A percentile compares a stretch with the other conserved stretches of the same genome.
These are phyloP conservation scores for Lasiosphaeria hispida DNA, from an alignment of 495 filamentous ascomycete species.

Conservation along the genomic window DNA sequence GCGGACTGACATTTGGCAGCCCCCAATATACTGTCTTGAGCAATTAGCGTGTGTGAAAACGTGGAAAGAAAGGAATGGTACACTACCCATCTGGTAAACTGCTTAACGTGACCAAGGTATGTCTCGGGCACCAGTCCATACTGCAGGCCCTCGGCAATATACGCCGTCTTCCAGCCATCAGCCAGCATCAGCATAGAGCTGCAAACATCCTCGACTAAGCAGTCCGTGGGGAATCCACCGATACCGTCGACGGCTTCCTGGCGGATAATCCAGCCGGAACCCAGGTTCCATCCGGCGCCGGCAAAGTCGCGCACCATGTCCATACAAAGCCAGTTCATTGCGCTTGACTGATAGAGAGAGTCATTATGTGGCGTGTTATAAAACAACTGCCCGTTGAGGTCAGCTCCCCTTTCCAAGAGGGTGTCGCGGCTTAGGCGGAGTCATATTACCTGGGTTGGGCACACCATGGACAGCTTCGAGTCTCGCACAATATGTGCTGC, in stretches of 20 bases:
- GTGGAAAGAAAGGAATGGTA: too few species aligned
- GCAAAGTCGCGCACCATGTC: constrained; percentile 50
- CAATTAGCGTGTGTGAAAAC: background rate
- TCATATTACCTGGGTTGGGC: constrained; percentile 43
- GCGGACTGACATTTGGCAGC: background rate
- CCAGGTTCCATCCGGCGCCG: constrained; percentile 52
- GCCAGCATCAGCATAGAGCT: constrained; percentile 48
- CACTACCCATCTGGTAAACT: constrained; percentile 47
- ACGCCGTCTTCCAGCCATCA: constrained; percentile 51
- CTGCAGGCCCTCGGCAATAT: constrained; percentile 51
- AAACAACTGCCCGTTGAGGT: constrained; percentile 39
- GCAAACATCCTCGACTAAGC: constrained; percentile 52
- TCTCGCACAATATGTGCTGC: constrained; percentile 50
- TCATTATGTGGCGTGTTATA: constrained; percentile 54
- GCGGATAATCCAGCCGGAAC: constrained; percentile 52
- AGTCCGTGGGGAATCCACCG: constrained; percentile 49
- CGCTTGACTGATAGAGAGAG: constrained; percentile 41
- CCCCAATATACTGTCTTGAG: background rate
- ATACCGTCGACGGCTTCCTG: constrained; percentile 50
- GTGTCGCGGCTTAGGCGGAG: too few species aligned
- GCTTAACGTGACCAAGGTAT: constrained; percentile 49
- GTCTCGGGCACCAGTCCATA: constrained; percentile 52
- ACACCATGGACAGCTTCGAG: constrained; percentile 47
- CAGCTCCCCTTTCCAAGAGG: background rate
- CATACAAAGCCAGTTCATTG: constrained; percentile 25